phyloP scores from a whole-genome alignment of 768 basidiomycete genomes.

The Podaxis carcinomalis region DNA sequence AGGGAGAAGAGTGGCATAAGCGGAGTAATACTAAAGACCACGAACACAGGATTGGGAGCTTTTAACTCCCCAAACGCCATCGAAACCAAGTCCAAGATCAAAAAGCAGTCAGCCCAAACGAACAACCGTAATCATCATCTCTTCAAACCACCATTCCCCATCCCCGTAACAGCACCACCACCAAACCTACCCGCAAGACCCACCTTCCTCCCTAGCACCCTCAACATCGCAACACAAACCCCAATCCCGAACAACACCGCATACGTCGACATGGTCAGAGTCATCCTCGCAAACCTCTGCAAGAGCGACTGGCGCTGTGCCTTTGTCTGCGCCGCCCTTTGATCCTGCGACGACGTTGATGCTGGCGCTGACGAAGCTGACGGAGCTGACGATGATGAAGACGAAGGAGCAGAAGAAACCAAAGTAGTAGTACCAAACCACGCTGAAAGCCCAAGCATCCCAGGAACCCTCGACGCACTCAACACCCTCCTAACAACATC shows the following conservation, averaged over 20 bases:
- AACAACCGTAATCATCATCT: not conserved
- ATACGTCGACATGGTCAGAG: not conserved
- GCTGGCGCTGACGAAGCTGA: not conserved
- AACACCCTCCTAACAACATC: not conserved
- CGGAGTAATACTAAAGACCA: too few species aligned
- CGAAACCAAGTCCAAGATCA: too few species aligned
- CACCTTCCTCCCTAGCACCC: not conserved
- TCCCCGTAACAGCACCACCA: not conserved
- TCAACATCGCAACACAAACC: not conserved
- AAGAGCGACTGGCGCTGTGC: not conserved
- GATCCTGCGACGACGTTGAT: not conserved
- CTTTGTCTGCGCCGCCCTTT: not conserved
- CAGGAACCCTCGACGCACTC: not conserved
- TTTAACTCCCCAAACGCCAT: too few species aligned
- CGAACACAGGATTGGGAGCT: too few species aligned
- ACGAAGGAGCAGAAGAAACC: not conserved
- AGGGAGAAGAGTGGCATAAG: too few species aligned
- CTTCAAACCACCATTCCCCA: not conserved
- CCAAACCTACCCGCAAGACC: not conserved
- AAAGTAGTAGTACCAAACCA: not conserved
- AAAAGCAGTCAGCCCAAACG: too few species aligned
- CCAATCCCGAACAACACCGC: constrained; percentile 1
- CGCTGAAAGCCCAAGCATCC: constrained; percentile 5
- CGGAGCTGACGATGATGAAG: not conserved
- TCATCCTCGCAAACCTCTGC: not conserved